These are phyloP conservation scores for Pleodorina starrii DNA, from an alignment of 139 green algal genomes.

Conservation along the genomic window DNA sequence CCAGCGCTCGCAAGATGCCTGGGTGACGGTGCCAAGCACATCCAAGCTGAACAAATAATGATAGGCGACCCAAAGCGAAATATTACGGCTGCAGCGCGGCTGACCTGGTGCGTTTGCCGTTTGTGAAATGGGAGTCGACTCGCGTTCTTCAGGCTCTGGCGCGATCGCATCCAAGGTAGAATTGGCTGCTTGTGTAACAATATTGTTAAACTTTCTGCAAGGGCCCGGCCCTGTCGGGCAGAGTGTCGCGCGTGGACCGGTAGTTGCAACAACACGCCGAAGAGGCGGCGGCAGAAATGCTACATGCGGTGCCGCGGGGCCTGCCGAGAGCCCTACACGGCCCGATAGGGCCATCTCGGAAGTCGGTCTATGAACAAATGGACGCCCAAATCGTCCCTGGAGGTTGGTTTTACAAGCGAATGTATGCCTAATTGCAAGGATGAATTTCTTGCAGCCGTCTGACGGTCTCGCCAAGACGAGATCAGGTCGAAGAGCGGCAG, in stretches of 20 bases:
- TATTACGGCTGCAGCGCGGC: no score
- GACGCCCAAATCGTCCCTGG: neutral
- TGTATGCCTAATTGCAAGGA: neutral
- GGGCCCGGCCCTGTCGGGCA: neutral
- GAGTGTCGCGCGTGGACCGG: neutral
- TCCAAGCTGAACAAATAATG: neutral
- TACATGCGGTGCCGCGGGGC: neutral
- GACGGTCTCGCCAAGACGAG: neutral
- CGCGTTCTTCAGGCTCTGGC: conserved; percentile 34
- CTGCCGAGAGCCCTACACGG: neutral
- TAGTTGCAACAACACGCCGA: neutral
- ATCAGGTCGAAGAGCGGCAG: neutral
- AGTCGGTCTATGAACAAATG: neutral
- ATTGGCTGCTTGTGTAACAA: neutral
- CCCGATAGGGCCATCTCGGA: conserved; percentile 5
- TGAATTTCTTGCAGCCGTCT: neutral
- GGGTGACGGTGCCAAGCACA: conserved; percentile 1
- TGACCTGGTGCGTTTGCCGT: conserved; percentile 1
- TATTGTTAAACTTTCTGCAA: neutral
- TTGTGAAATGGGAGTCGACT: neutral
- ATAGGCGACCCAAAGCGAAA: neutral
- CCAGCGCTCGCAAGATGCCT: conserved; percentile 59
- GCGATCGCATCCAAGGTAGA: conserved; percentile 19
- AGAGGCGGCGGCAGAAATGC: neutral
- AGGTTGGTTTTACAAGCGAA: neutral